These are phyloP conservation scores for Daldinia eschscholtzii DNA, from an alignment of 2,329 filamentous ascomycete genomes.

Conservation along the genomic window DNA sequence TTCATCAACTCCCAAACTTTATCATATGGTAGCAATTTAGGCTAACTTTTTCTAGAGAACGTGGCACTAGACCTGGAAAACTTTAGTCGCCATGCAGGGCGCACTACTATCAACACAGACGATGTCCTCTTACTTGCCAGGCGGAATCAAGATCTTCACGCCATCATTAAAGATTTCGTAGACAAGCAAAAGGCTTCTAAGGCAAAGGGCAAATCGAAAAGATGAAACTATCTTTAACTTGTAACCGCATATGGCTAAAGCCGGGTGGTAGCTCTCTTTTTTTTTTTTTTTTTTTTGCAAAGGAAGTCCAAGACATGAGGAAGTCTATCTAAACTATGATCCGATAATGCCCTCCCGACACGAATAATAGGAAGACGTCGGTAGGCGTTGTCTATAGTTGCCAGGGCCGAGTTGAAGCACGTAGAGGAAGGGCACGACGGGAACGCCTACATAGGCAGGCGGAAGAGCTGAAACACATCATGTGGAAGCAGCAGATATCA, in stretches of 20 bases:
- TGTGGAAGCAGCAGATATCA: background rate
- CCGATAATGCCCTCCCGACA: background rate
- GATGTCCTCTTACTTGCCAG: conserved; percentile 90
- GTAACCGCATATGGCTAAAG: background rate
- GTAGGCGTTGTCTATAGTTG: background rate
- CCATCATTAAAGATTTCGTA: conserved; percentile 77
- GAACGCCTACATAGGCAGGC: background rate
- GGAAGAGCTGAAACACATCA: background rate
- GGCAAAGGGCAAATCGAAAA: conserved; percentile 53
- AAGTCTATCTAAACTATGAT: background rate
- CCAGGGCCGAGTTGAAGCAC: background rate
- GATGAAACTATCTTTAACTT: conserved; percentile 38
- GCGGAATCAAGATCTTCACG: conserved; percentile 86
- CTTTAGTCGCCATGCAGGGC: conserved; percentile 79
- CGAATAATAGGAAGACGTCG: no score
- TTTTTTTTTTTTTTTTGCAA: no score
- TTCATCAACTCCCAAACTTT: conserved; percentile 6
- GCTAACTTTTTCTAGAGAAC: conserved; percentile 59
- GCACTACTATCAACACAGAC: conserved; percentile 82
- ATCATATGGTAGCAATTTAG: background rate
- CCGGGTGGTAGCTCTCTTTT: no score
- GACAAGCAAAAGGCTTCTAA: conserved; percentile 68
- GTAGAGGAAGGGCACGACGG: background rate
- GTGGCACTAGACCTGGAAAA: conserved; percentile 69
- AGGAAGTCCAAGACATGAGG: background rate